Evolutionary conservation across 495 filamentous ascomycete species (phyloP), one percentile per base, ranked within the genome.

Genomic region (Amorphotheca resinae): DNA sequence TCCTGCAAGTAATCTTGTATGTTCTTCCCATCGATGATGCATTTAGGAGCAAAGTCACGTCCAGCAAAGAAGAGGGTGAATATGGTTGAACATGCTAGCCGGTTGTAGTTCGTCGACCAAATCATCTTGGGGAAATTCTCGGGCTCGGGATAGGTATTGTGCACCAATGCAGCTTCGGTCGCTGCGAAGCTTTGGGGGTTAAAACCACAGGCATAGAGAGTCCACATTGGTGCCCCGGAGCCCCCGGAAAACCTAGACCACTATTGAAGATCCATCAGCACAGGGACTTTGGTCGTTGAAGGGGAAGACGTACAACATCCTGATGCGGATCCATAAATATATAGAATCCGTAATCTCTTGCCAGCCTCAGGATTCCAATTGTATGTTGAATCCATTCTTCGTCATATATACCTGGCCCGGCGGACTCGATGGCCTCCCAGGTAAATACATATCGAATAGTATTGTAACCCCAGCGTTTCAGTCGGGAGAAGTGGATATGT

Each of bases 381-480:
- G 93, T 96, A 56, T 88, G 84, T 39, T 82, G 63, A 46, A 95
- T 84, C 82, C 84, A 98, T 47, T 86, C 82, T 54, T 98, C 82
- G 49, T 98, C 91, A 61, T 96, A 98, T 49, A 70, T 82, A 1
- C 87, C 87, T n/a, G 91, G 91, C 0, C 88, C 91, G 9, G 79
- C 79, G 45, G 87, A 79, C 64, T 98, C 91, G 54, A 98, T 89
- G n/a, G 91, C 89, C 59, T 98, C 91, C 91, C 91, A 98, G 0
- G 89, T 96, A 58, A 94, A 98, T 46, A 98, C 71, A 57, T 98
- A 98, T 54, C 91, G 73, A 39, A 98, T 89, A 1, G 83, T 84
- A 61, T 95, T 98, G 62, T 95, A 98, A 5, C 91, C 91, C 68
- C 74, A 94, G 48, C 79, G 81, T 48, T 80, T 79, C 40, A 98